Evolutionary conservation across 768 basidiomycete species (phyloP).

Genomic region (Psilocybe subaeruginosa): DNA sequence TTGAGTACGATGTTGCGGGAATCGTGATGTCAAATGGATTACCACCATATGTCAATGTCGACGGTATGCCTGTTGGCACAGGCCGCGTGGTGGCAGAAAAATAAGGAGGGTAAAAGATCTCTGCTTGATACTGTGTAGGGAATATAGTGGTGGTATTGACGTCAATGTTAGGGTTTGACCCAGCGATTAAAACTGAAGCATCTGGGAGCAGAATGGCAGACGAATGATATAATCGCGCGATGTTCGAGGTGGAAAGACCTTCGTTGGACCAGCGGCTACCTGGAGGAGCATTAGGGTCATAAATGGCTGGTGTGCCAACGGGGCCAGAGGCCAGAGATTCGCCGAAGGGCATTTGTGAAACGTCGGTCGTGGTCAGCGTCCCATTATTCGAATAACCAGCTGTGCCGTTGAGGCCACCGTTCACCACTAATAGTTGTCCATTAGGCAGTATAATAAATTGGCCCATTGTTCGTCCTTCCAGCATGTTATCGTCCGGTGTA

Average conservation of each 20-base stretch:
- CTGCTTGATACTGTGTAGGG: constrained; percentile 81
- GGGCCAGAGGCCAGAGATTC: constrained; percentile 83
- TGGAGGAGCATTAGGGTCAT: constrained; percentile 71
- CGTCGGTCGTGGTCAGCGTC: constrained; percentile 48
- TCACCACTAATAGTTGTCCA: constrained; percentile 77
- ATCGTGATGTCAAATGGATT: constrained; percentile 75
- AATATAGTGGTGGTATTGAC: constrained; percentile 63
- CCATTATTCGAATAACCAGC: constrained; percentile 75
- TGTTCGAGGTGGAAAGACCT: constrained; percentile 60
- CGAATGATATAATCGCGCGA: constrained; percentile 91
- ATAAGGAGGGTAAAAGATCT: constrained; percentile 92
- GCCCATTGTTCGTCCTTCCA: constrained; percentile 84
- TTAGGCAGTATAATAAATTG: constrained; percentile 87
- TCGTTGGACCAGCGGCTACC: constrained; percentile 78
- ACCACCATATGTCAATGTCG: constrained; percentile 85
- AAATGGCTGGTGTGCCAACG: constrained; percentile 77
- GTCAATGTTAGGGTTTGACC: constrained; percentile 93
- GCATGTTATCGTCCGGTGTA: constrained; percentile 75
- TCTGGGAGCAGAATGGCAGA: constrained; percentile 88
- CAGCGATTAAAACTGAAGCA: constrained; percentile 84
- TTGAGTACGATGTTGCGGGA: constrained; percentile 65
- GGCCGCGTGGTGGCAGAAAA: constrained; percentile 75
- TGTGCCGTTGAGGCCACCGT: constrained; percentile 85
- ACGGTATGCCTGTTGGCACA: constrained; percentile 66
- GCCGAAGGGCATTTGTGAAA: constrained; percentile 64